phyloP scores from a whole-genome alignment of 1,284 basidiomycete genomes.

The Cutaneotrichosporon sp. region DNA sequence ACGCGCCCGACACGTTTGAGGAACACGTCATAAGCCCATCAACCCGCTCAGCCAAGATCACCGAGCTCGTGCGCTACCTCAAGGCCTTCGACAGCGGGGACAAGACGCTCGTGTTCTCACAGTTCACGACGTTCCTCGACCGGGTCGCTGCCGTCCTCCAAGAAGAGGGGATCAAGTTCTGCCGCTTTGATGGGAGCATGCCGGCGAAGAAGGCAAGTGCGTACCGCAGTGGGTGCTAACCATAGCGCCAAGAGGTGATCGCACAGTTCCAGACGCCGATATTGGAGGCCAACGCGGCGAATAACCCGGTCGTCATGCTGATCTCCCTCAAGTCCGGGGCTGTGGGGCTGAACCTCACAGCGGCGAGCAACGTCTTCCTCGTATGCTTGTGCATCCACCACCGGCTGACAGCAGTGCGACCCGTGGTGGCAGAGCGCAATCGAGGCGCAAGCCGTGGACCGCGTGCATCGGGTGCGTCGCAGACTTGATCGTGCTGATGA shows the following conservation, averaged over 20 bases:
- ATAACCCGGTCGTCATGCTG: conserved; percentile 75
- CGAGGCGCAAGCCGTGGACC: conserved; percentile 74
- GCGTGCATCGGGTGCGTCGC: conserved; percentile 62
- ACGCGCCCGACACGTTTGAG: conserved; percentile 36
- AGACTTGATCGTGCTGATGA: conserved; percentile 19
- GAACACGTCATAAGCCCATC: conserved; percentile 25
- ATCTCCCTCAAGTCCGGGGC: conserved; percentile 78
- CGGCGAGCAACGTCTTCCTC: conserved; percentile 86
- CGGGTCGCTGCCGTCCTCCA: conserved; percentile 71
- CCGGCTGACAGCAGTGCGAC: conserved; percentile 57
- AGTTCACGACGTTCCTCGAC: conserved; percentile 80
- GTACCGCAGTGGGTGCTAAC: neutral
- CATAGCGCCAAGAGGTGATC: conserved; percentile 69
- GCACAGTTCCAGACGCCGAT: conserved; percentile 70
- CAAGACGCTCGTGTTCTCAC: conserved; percentile 80
- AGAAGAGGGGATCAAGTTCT: conserved; percentile 67
- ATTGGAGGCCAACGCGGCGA: conserved; percentile 39
- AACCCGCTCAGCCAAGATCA: conserved; percentile 74
- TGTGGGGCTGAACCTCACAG: conserved; percentile 81
- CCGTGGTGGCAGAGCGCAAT: conserved; percentile 78
- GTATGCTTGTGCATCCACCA: conserved; percentile 56
- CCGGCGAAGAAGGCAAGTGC: conserved; percentile 61
- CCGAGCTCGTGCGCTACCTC: conserved; percentile 72
- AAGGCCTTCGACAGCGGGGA: conserved; percentile 66
- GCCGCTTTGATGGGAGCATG: conserved; percentile 80